A percentile compares a stretch with the other conserved stretches of the same genome.
Conservation (phyloP, 768 basidiomycete species). For the Tremella fuciformis region DNA sequence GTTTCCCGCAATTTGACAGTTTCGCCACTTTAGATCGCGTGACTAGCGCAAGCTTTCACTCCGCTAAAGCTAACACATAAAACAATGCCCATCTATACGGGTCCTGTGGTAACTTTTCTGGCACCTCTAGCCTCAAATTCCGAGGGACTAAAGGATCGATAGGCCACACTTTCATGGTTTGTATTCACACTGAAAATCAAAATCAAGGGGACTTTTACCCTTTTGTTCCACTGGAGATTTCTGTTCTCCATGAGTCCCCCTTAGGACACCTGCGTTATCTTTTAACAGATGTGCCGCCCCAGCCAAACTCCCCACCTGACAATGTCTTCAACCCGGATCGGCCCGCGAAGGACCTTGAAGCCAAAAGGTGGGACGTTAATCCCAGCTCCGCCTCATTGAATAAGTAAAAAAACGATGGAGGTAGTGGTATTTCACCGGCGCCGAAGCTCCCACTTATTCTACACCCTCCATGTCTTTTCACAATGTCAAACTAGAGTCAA, state of each 20-base stretch:
- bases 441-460: conserved; percentile 77
- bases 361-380: conserved; percentile 70
- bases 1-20: conserved; percentile 1
- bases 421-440: conserved; percentile 77
- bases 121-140: conserved; percentile 77
- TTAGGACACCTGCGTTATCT: conserved; percentile 77
- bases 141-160: conserved; percentile 77
- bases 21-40: not conserved
- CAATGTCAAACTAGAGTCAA: conserved; percentile 84
- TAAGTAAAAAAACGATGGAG: conserved; percentile 77
- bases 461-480: conserved; percentile 78
- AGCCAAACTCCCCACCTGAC: conserved; percentile 80
- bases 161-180: conserved; percentile 80
- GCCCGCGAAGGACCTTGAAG: conserved; percentile 66
- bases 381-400: conserved; percentile 71
- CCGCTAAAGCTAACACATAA: conserved; percentile 2
- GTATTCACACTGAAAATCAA: conserved; percentile 78
- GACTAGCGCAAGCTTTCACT: not conserved
- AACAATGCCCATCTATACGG: no score
- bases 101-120: conserved; percentile 77
- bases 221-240: conserved; percentile 76
- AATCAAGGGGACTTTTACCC: conserved; percentile 77
- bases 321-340: conserved; percentile 71
- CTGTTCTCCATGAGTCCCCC: conserved; percentile 75
- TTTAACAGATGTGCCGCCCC: conserved; percentile 77